Conservation (phyloP, 768 basidiomycete species). For the Candolleomyces efflorescens region DNA sequence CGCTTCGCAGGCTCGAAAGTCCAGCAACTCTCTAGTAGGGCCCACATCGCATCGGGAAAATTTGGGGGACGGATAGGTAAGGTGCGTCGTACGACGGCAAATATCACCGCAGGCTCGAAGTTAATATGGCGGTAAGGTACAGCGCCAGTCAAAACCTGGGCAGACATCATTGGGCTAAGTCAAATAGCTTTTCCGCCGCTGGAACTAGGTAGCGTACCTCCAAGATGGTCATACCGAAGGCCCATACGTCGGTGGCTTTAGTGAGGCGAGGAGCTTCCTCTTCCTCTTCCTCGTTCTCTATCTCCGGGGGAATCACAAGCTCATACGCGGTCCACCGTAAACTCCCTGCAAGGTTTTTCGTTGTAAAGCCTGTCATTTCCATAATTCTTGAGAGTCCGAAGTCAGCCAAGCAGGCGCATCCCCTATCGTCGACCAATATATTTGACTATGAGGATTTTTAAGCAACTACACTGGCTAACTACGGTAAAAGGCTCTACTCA, state of each 20-base stretch:
- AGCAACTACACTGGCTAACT: not conserved
- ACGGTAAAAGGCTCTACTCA: conserved; percentile 9
- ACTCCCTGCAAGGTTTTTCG: conserved; percentile 27
- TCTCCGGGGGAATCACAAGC: conserved; percentile 14
- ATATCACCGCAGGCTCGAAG: not conserved
- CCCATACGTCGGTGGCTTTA: conserved; percentile 29
- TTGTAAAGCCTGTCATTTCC: conserved; percentile 32
- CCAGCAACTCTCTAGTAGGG: not conserved
- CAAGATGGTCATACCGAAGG: conserved; percentile 31
- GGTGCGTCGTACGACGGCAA: not conserved
- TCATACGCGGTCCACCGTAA: conserved; percentile 38
- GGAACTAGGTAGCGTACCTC: conserved; percentile 19
- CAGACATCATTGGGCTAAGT: not conserved
- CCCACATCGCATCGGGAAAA: not conserved
- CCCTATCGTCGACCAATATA: conserved; percentile 27
- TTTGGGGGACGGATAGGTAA: not conserved
- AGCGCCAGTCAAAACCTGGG: conserved; percentile 12
- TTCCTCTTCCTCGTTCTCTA: conserved; percentile 7
- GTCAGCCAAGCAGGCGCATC: conserved; percentile 29
- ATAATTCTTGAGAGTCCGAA: conserved; percentile 36
- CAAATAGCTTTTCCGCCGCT: not conserved
- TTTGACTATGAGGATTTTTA: conserved; percentile 26
- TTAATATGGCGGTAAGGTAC: conserved; percentile 9
- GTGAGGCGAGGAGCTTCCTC: conserved; percentile 16
- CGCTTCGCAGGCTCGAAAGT: not conserved